phyloP scores from a whole-genome alignment of 225 moss, liverwort and hornwort species.

The Bryoerythrophyllum caledonicum region DNA sequence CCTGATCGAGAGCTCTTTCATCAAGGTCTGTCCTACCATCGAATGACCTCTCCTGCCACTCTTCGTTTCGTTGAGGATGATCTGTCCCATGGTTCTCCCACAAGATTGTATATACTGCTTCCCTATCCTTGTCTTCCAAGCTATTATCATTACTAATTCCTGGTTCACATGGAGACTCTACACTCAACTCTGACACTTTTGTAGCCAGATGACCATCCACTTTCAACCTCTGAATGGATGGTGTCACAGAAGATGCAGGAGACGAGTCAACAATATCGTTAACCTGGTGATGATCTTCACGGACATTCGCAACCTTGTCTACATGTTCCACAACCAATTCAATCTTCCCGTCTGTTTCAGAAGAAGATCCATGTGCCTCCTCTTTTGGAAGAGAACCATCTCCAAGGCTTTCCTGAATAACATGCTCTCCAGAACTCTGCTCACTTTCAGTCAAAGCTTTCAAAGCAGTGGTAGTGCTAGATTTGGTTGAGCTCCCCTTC shows the following conservation, averaged over 20 bases:
- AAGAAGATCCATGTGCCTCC: constrained; percentile 25
- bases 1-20: constrained; percentile 43
- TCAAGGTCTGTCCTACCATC: constrained; percentile 26
- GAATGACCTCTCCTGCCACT: constrained; percentile 50
- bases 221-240: constrained; percentile 37
- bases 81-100: constrained; percentile 54
- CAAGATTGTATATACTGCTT: constrained; percentile 52
- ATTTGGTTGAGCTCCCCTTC: constrained; percentile 65
- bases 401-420: constrained; percentile 22
- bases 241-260: constrained; percentile 33
- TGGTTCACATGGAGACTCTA: constrained; percentile 45
- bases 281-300: constrained; percentile 38
- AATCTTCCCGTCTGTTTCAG: constrained; percentile 18
- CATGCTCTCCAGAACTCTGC: constrained; percentile 34
- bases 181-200: constrained; percentile 42
- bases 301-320: constrained; percentile 22
- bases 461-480: constrained; percentile 47
- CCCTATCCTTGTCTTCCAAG: constrained; percentile 39
- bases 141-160: constrained; percentile 49
- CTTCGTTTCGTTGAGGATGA: constrained; percentile 39
- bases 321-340: constrained; percentile 24
- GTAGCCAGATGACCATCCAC: constrained; percentile 27
- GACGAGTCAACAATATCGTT: constrained; percentile 20
- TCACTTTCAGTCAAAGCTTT: constrained; percentile 61
- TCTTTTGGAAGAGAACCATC: constrained; percentile 22